Evolutionary conservation across 257 asterid species (phyloP), one percentile per base, ranked within the genome.

Genomic region (Capsicum pubescens): DNA sequence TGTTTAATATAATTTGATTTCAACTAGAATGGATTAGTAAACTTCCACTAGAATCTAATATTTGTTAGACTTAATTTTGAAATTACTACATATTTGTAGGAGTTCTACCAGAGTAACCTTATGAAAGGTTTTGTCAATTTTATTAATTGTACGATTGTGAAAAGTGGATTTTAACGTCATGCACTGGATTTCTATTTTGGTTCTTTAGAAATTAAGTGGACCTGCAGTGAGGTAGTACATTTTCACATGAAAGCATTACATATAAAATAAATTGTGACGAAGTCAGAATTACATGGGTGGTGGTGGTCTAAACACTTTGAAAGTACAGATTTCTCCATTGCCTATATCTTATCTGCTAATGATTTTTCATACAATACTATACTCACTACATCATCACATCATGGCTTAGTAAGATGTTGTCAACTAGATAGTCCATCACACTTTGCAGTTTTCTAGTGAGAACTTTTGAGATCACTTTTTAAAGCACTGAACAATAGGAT

Each of bases 111-210:
- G 16, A 58, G 21, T 14, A 5, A 58, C 9, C 21, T 58, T 58
- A 17, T 58, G 21, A n/a, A 17, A 3, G 67, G 19, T 57, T 39
- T 15, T 15, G n/a, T 68, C 54, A 68, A 68, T 35, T 68, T 36
- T 1, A 69, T 69, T 39, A 39, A 15, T 39, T 39, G 14, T 39
- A 69, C 8, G 4, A 0, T 69, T 39, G 78, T 39, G 55, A 69
- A 69, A 7, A 69, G 78, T 69, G 14, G 4, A 39, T 69, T 15
- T 16, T 70, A 70, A 70, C 35, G 42, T 14, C 52, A 36, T 36
- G 21, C 76, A 68, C 76, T 68, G 52, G 9, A 64, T 64, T 64
- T 64, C 44, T 68, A 19, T 68, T 68, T 36, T 68, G 76, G 21
- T 36, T 36, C 21, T 68, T 15, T 26, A 68, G 26, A 68, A 68